Base-by-base conservation (phyloP, 768 basidiomycete species). In the Trametes gibbosa region DNA sequence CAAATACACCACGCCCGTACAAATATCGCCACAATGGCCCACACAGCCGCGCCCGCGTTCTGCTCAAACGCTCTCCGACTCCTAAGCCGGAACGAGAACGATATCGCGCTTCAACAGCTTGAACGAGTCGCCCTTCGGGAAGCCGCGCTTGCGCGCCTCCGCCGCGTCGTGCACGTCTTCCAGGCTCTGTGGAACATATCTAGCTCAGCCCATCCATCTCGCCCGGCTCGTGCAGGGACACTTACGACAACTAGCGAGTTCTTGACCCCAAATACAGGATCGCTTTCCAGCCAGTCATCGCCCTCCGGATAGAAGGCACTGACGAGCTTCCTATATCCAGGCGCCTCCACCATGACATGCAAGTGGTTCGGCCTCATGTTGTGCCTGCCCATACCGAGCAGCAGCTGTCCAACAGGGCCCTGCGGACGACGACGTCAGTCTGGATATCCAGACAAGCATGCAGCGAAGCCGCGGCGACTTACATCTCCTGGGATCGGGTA, bases 221-320 rank as follows among this genome's bases (percentile, higher is more conserved):
- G 23, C 29, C 37, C 5, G 14, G 40, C 46, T 24, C 52, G 2
- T 34, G 10, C 10, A 40, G 35, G 39, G 34, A 32, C 39, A 77
- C 84, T 50, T 72, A 92, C 90, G 63, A 91, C 82, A 19, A 92
- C 79, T 25, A 95, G 76, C 6, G 87, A 90, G 48, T 81, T 80
- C 72, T 90, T 90, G 23, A 90, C 91, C 10, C 92, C 91, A 71
- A 93, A 92, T 2, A 93, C 90, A 12, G 82, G 78, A 67, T 94
- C 92, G 59, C 84, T 90, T 6, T 72, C 72, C 23, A 93, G 59
- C 66, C 81, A 92, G 2, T 75, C 70, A 63, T 91, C 88, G 5
- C 83, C 85, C 55, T 87, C 82, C 14, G 87, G 84, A 69, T 89
- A 95, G 10, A 92, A 69, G 1, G 91, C 84, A 0, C 91, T 93